phyloP scores from a whole-genome alignment of 2,329 filamentous ascomycete genomes.

The Ophiostoma novo-ulmi region DNA sequence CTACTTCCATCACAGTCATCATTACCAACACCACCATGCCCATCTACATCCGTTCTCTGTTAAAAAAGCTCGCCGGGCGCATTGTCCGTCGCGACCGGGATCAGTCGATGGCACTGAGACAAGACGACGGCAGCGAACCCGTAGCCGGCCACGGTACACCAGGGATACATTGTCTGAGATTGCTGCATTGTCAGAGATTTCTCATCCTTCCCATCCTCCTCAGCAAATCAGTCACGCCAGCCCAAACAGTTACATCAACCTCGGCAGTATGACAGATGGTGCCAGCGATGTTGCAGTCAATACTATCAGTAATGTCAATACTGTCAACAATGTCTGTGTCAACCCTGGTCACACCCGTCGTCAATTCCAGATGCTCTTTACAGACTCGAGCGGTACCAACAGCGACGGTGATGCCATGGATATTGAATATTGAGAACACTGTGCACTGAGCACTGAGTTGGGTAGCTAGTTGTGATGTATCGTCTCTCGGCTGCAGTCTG shows the following conservation, averaged over 20 bases:
- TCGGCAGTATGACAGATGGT: background rate
- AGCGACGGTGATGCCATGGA: slow-evolving; percentile 21
- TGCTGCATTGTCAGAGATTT: background rate
- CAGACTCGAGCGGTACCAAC: slow-evolving; percentile 11
- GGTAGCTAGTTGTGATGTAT: background rate
- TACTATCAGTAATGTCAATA: no score
- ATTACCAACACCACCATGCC: background rate
- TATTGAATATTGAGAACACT: background rate
- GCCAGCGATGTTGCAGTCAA: background rate
- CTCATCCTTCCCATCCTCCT: background rate
- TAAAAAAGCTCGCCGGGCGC: slow-evolving; percentile 6
- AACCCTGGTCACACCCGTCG: background rate
- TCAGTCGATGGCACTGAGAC: slow-evolving; percentile 14
- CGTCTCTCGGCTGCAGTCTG: background rate
- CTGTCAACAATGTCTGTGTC: background rate
- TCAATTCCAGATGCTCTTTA: slow-evolving; percentile 15
- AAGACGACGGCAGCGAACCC: slow-evolving; percentile 20
- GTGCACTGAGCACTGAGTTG: background rate
- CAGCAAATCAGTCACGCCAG: background rate
- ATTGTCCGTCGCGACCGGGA: slow-evolving; percentile 18
- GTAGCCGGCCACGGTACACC: slow-evolving; percentile 19
- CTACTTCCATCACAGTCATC: background rate
- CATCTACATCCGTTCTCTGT: background rate
- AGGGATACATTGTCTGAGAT: background rate
- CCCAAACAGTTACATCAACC: background rate